A percentile compares a stretch with the other conserved stretches of the same genome.
Evolutionary conservation across 768 basidiomycete species (phyloP).

Genomic region (Rhizopogon rudus): DNA sequence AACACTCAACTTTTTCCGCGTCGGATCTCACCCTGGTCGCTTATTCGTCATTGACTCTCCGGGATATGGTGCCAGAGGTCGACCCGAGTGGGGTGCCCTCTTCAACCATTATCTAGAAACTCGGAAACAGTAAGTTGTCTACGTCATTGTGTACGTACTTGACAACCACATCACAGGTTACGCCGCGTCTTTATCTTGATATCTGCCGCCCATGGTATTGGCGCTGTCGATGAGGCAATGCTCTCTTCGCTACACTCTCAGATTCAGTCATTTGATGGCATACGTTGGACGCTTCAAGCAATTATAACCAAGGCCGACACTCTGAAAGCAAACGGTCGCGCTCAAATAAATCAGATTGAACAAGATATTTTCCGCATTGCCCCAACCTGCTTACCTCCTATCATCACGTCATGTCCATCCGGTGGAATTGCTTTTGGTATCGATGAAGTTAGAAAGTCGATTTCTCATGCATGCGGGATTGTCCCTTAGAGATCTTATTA

Average conservation of each 20-base stretch:
- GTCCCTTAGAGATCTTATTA: conserved; percentile 4
- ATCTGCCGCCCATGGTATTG: conserved; percentile 62
- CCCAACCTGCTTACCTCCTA: conserved; percentile 62
- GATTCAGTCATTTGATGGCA: conserved; percentile 25
- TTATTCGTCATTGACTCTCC: conserved; percentile 75
- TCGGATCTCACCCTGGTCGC: conserved; percentile 50
- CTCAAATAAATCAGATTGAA: conserved; percentile 37
- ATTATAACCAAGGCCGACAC: conserved; percentile 70
- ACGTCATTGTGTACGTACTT: neutral
- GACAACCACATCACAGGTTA: conserved; percentile 37
- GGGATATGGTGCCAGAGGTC: conserved; percentile 72
- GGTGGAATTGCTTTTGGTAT: conserved; percentile 53
- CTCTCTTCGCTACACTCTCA: conserved; percentile 40
- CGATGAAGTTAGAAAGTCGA: conserved; percentile 50
- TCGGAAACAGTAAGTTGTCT: conserved; percentile 51
- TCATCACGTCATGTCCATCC: conserved; percentile 47
- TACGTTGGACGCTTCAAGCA: conserved; percentile 61
- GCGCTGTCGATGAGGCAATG: conserved; percentile 55
- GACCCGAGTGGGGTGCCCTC: conserved; percentile 68
- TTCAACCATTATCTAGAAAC: conserved; percentile 61
- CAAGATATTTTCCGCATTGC: conserved; percentile 46
- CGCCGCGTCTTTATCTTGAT: conserved; percentile 67
- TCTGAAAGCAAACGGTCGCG: conserved; percentile 31
- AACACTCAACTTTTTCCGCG: conserved; percentile 64
- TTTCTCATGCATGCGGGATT: conserved; percentile 54